Conservation (phyloP, 2,329 filamentous ascomycete genomes). For the Neocucurbitaria cava region DNA sequence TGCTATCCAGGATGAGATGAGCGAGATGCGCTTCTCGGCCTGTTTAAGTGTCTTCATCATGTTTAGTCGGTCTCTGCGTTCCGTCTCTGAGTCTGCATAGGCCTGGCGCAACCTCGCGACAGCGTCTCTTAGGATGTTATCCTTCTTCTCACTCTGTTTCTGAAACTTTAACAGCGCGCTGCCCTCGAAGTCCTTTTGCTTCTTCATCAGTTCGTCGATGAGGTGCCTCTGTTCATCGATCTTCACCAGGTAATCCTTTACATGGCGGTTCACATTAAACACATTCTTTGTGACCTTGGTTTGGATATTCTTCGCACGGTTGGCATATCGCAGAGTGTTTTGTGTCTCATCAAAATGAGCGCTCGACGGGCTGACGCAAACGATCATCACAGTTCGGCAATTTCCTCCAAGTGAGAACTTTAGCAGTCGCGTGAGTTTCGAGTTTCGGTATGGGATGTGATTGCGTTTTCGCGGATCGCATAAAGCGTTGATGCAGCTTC, state of each 20-base stretch:
- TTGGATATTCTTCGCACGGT: constrained; percentile 98
- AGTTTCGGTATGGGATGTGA: constrained; percentile 97
- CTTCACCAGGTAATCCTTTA: constrained; percentile 99
- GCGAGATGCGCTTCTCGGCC: constrained; percentile 81
- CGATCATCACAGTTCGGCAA: constrained; percentile 99
- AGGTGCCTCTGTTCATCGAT: constrained; percentile 98
- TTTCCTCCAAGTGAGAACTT: constrained; percentile 98
- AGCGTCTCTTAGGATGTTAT: constrained; percentile 77
- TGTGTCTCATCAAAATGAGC: constrained; percentile 98
- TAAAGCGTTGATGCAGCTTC: constrained; percentile 97
- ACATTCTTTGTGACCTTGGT: constrained; percentile 99
- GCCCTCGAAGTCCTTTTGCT: constrained; percentile 87
- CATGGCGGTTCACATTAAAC: constrained; percentile 98
- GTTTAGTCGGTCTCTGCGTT: constrained; percentile 79
- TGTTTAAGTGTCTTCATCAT: constrained; percentile 83
- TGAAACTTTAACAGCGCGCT: constrained; percentile 86
- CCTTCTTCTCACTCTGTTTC: constrained; percentile 87
- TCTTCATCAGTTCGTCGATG: constrained; percentile 92
- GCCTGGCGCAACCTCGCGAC: constrained; percentile 79
- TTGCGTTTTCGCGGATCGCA: constrained; percentile 91
- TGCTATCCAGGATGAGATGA: constrained; percentile 91
- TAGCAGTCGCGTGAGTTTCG: constrained; percentile 90
- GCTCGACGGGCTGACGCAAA: constrained; percentile 95
- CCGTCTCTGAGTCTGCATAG: constrained; percentile 78
- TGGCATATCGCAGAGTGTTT: constrained; percentile 96